Evolutionary conservation across 2,329 filamentous ascomycete genomes (phyloP).

Genomic region (Sodiomyces alkalinus): DNA sequence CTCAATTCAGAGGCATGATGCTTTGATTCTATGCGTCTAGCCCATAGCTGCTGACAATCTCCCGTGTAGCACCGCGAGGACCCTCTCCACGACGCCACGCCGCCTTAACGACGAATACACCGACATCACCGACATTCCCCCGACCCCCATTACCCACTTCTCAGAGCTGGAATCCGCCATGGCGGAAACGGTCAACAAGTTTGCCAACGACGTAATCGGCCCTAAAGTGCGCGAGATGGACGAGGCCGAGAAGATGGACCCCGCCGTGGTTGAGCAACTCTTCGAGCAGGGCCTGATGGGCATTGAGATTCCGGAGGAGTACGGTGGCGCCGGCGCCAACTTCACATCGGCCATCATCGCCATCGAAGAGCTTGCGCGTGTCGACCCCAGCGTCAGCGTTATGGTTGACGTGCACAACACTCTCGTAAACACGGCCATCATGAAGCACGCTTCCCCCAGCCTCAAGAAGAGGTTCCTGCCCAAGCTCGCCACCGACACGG

Average conservation of each 20-base stretch:
- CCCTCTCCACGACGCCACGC: conserved; percentile 44
- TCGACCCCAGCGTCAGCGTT: conserved; percentile 90
- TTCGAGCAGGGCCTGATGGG: conserved; percentile 98
- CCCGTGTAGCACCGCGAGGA: conserved; percentile 22
- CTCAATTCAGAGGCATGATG: conserved; percentile 16
- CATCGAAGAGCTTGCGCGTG: conserved; percentile 88
- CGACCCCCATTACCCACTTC: conserved; percentile 84
- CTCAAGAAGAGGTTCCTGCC: conserved; percentile 80
- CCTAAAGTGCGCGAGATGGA: conserved; percentile 96
- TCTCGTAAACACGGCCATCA: conserved; percentile 80
- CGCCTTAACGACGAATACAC: conserved; percentile 30
- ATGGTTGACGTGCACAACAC: conserved; percentile 98
- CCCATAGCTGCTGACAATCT: conserved; percentile 1
- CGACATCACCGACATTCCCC: conserved; percentile 63
- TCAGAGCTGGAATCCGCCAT: conserved; percentile 84
- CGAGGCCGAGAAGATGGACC: conserved; percentile 89
- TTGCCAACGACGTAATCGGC: conserved; percentile 74
- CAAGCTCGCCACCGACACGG: conserved; percentile 75
- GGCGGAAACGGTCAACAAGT: conserved; percentile 77
- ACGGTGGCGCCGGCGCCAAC: conserved; percentile 94
- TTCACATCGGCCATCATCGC: conserved; percentile 92
- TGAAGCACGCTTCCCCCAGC: conserved; percentile 68
- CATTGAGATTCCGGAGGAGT: conserved; percentile 94
- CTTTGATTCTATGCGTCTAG: background rate
- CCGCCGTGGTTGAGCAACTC: conserved; percentile 70